Percentiles rank a stretch among this genome's conserved stretches.
Conservation (phyloP, 495 filamentous ascomycete species). For the Aspergillus cavernicola region DNA sequence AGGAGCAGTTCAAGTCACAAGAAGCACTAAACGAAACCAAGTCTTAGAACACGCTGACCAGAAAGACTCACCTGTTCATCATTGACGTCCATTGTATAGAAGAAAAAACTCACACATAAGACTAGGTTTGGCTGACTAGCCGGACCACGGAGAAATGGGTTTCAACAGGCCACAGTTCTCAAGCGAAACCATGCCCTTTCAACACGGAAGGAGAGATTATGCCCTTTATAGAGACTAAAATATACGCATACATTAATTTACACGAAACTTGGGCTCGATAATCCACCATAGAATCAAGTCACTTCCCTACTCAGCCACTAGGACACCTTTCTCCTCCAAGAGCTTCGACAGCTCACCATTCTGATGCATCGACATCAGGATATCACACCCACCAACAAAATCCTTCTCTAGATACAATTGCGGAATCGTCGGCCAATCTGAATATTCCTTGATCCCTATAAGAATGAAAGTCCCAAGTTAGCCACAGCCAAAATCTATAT, state of each 20-base stretch:
- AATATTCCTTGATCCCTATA: slow-evolving; percentile 95
- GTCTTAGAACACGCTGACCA: slow-evolving; percentile 1
- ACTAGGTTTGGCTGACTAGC: background rate
- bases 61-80: background rate
- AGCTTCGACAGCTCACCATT: slow-evolving; percentile 89
- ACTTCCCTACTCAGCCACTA: slow-evolving; percentile 50
- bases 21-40: slow-evolving; percentile 4
- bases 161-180: background rate
- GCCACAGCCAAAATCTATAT: background rate
- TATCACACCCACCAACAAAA: slow-evolving; percentile 96
- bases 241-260: slow-evolving; percentile 5
- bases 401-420: slow-evolving; percentile 94
- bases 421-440: slow-evolving; percentile 97
- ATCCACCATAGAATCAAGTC: background rate
- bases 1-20: slow-evolving; percentile 48
- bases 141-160: background rate
- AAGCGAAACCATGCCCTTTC: background rate
- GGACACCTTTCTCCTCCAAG: slow-evolving; percentile 82
- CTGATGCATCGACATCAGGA: slow-evolving; percentile 95
- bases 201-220: too few species aligned
- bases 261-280: background rate
- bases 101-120: too few species aligned
- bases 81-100: background rate
- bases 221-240: slow-evolving; percentile 1
- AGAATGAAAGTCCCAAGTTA: background rate